Evolutionary conservation across 2,329 filamentous ascomycete genomes (phyloP), one percentile per base, ranked within the genome.

Genomic region (Didymella lethalis): DNA sequence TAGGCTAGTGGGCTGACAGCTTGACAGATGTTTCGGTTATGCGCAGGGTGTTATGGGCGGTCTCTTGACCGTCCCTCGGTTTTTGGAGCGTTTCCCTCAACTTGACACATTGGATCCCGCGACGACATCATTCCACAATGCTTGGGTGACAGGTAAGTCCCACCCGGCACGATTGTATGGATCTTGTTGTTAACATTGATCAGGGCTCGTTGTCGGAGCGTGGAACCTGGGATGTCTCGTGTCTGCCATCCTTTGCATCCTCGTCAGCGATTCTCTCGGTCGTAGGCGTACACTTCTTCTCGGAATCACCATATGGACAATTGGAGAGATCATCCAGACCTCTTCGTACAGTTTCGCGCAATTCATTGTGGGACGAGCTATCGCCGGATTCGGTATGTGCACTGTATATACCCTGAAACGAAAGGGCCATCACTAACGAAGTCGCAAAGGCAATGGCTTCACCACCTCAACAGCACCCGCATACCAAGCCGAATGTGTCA

Each of bases 21-120:
- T 11, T 40, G 14, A 49, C 53, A 80, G 76, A 41, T 78, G 81
- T 29, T 83, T 86, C 64, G 84, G 84, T 40, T 86, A 85, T 87
- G 89, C 91, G 66, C 73, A 81, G 61, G 90, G 90, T 71, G 88
- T 91, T 10, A 90, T 91, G 83, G 90, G 73, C 23, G 73, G 73
- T 43, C 87, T 94, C 62, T 80, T 94, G 62, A 91, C 89, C 7
- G 84, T 93, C 69, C 79, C 84, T 25, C 80, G 82, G 16, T 91
- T 90, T 67, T 79, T 86, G 3, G 67, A 65, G 16, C 58, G 58
- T 28, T 74, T 72, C 48, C 71, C 71, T 16, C 66, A 68, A 45
- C 50, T 74, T 14, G 64, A 74, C 48, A 68, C 67, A 14, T 57
- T 73, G 29, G 64, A 64, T 34, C 52, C 67, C 12, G 47, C 47